Conservation (phyloP, 2,329 filamentous ascomycete species). For the Stagonosporopsis tanaceti region DNA sequence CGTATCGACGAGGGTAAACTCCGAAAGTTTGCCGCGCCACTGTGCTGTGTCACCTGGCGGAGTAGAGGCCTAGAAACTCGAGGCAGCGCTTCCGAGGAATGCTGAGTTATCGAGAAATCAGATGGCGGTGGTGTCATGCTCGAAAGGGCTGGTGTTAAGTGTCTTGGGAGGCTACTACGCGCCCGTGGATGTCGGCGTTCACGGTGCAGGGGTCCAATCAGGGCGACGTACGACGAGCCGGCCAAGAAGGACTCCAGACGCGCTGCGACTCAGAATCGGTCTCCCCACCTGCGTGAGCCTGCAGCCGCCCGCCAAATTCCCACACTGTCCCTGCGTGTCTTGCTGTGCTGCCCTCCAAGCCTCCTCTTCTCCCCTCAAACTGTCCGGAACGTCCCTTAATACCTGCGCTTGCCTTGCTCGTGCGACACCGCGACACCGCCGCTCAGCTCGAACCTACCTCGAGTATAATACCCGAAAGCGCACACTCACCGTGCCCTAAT, state of each 20-base stretch:
- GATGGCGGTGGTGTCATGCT: slow-evolving; percentile 41
- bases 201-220: slow-evolving; percentile 44
- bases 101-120: slow-evolving; percentile 21
- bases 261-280: slow-evolving; percentile 47
- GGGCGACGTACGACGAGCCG: slow-evolving; percentile 27
- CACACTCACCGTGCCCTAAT: slow-evolving; percentile 22
- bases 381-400: slow-evolving; percentile 34
- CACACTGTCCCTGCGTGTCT: slow-evolving; percentile 39
- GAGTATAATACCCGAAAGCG: slow-evolving; percentile 25
- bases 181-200: slow-evolving; percentile 42
- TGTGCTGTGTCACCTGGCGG: slow-evolving; percentile 22
- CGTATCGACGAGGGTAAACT: slow-evolving; percentile 25
- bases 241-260: slow-evolving; percentile 48
- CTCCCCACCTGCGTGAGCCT: slow-evolving; percentile 47
- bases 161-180: slow-evolving; percentile 36
- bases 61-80: slow-evolving; percentile 9
- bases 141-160: slow-evolving; percentile 33
- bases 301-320: slow-evolving; percentile 48
- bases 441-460: slow-evolving; percentile 17
- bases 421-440: slow-evolving; percentile 19
- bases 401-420: slow-evolving; percentile 25
- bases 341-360: slow-evolving; percentile 39
- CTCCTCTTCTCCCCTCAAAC: slow-evolving; percentile 34
- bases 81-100: slow-evolving; percentile 26
- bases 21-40: slow-evolving; percentile 19